Percentiles rank a stretch among this genome's conserved stretches.
Evolutionary conservation across 805 yeast species (phyloP).

Genomic region (Candida methanosorbosa): DNA sequence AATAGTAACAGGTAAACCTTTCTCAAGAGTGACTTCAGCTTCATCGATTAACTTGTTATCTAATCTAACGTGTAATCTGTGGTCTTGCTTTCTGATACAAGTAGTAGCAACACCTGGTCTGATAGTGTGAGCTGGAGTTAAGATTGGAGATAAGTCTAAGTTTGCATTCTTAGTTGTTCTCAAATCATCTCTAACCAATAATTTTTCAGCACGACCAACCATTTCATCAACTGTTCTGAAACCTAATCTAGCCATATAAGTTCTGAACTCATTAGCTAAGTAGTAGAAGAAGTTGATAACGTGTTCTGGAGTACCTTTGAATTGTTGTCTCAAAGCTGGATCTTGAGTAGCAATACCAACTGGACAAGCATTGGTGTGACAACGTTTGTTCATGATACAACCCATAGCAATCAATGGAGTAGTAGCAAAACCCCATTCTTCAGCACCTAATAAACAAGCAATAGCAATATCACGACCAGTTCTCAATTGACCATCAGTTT

Average conservation of each 20-base stretch:
- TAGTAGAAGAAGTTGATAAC: constrained; percentile 97
- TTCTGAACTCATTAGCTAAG: constrained; percentile 84
- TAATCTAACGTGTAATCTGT: constrained; percentile 81
- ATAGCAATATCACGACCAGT: constrained; percentile 96
- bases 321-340: constrained; percentile 85
- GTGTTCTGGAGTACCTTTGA: constrained; percentile 96
- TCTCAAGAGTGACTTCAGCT: constrained; percentile 88
- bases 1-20: constrained; percentile 92
- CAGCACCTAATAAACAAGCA: constrained; percentile 95
- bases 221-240: constrained; percentile 94
- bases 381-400: constrained; percentile 92
- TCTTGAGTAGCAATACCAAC: constrained; percentile 99
- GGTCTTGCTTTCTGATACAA: constrained; percentile 90
- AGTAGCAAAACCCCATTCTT: constrained; percentile 97
- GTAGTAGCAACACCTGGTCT: constrained; percentile 96
- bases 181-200: constrained; percentile 74
- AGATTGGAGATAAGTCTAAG: constrained; percentile 84
- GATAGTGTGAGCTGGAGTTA: constrained; percentile 93
- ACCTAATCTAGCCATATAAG: constrained; percentile 90
- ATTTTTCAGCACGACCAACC: constrained; percentile 95
- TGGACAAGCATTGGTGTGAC: constrained; percentile 92
- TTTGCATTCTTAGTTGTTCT: constrained; percentile 86
- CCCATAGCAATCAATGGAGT: constrained; percentile 97
- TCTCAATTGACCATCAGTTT: constrained; percentile 97
- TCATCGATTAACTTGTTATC: constrained; percentile 96